phyloP scores from a whole-genome alignment of 1,139 yeast genomes.

The Blastobotrys raffinosifermentans region DNA sequence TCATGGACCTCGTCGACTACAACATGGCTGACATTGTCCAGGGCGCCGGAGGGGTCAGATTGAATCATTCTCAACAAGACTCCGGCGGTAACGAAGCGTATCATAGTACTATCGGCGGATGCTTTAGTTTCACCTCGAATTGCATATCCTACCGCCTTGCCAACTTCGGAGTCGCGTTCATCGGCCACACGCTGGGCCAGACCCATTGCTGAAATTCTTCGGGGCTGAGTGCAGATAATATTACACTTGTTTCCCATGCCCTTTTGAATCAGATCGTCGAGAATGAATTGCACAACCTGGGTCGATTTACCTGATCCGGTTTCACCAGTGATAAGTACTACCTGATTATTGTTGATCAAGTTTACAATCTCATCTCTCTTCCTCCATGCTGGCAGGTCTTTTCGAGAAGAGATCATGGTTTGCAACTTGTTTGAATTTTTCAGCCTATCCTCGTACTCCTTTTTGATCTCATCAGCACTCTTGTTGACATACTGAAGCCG shows the following conservation, averaged over 20 bases:
- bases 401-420: constrained; percentile 42
- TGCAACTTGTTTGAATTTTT: constrained; percentile 24
- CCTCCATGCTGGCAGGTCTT: constrained; percentile 76
- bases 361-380: constrained; percentile 52
- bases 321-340: constrained; percentile 85
- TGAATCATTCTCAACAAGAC: constrained; percentile 83
- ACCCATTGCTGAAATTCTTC: constrained; percentile 93
- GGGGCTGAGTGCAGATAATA: constrained; percentile 88
- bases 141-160: constrained; percentile 79
- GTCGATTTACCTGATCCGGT: constrained; percentile 97
- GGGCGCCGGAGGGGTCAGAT: constrained; percentile 30
- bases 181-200: constrained; percentile 88
- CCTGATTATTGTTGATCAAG: constrained; percentile 52
- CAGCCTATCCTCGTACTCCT: constrained; percentile 13
- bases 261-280: constrained; percentile 48
- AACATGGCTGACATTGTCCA: constrained; percentile 58
- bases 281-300: constrained; percentile 81
- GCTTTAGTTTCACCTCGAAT: constrained; percentile 87
- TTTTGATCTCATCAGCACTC: constrained; percentile 12
- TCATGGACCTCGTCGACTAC: constrained; percentile 96
- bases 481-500: constrained; percentile 8
- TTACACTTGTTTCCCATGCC: constrained; percentile 42
- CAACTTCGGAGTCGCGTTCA: constrained; percentile 65
- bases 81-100: constrained; percentile 89
- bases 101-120: constrained; percentile 48